These are phyloP conservation scores for Colletotrichum lindemuthianum DNA, from an alignment of 2,329 filamentous ascomycete genomes.

Conservation along the genomic window DNA sequence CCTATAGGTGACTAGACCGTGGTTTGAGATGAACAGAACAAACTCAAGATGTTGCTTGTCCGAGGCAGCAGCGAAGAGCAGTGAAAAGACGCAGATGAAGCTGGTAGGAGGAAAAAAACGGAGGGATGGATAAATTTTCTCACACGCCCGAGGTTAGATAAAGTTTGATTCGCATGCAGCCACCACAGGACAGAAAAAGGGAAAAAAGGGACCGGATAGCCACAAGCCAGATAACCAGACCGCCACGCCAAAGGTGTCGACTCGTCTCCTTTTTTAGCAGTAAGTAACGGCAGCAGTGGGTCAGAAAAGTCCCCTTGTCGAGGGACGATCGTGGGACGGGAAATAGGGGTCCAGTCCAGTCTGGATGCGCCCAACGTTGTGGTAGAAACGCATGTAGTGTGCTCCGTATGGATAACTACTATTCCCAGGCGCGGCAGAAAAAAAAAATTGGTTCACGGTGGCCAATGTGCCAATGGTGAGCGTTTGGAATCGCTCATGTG, in stretches of 20 bases:
- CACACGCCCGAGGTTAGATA: slow-evolving; percentile 25
- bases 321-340: slow-evolving; percentile 14
- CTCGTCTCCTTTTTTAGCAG: slow-evolving; percentile 25
- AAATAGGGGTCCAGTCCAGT: slow-evolving; percentile 33
- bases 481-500: slow-evolving; percentile 21
- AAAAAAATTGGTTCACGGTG: slow-evolving; percentile 7
- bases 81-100: neutral
- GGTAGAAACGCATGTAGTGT: neutral
- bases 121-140: slow-evolving; percentile 9
- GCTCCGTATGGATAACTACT: no score
- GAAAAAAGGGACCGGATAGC: neutral
- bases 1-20: neutral
- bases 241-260: slow-evolving; percentile 18
- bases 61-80: neutral
- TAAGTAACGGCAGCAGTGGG: slow-evolving; percentile 10
- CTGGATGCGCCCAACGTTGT: slow-evolving; percentile 13
- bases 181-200: neutral
- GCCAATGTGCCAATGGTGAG: slow-evolving; percentile 13
- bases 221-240: slow-evolving; percentile 8
- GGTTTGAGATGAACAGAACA: slow-evolving; percentile 25
- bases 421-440: neutral
- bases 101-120: slow-evolving; percentile 1
- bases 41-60: neutral
- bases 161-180: slow-evolving; percentile 7
- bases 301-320: slow-evolving; percentile 14